Evolutionary conservation across 768 basidiomycete genomes (phyloP).

Genomic region (Trametes coccinea): DNA sequence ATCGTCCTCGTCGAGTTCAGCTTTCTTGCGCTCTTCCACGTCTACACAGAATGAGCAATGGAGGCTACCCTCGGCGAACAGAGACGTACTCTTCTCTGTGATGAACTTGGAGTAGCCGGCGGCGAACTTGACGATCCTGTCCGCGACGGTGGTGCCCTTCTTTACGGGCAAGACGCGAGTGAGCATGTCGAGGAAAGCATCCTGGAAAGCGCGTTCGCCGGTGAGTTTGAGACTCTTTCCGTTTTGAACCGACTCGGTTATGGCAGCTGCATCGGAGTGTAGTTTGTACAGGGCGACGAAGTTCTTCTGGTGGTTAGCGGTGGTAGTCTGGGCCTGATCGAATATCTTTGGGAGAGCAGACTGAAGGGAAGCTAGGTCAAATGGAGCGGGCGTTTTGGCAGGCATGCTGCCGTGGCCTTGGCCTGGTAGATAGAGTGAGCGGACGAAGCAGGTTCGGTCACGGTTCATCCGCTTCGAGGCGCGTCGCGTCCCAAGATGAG

Average conservation of each 20-base stretch:
- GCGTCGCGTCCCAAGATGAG: background rate
- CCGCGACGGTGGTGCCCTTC: constrained; percentile 77
- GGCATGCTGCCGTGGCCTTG: constrained; percentile 29
- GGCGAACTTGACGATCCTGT: constrained; percentile 80
- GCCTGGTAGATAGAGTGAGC: background rate
- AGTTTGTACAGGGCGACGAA: constrained; percentile 79
- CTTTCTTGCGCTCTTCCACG: constrained; percentile 36
- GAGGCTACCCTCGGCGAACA: background rate
- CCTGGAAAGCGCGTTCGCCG: constrained; percentile 80
- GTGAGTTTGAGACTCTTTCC: constrained; percentile 54
- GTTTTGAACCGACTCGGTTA: constrained; percentile 50
- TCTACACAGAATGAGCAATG: constrained; percentile 30
- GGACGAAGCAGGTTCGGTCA: background rate
- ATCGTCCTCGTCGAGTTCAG: constrained; percentile 46
- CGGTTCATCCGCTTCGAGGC: too few species aligned
- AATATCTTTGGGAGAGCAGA: constrained; percentile 63
- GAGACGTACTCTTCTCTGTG: constrained; percentile 67
- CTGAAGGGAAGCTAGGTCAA: constrained; percentile 32
- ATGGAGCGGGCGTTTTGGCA: constrained; percentile 22
- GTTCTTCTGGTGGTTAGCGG: constrained; percentile 90
- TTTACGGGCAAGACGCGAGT: constrained; percentile 66
- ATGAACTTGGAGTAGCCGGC: constrained; percentile 75
- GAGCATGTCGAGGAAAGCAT: constrained; percentile 60
- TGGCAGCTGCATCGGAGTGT: constrained; percentile 61
- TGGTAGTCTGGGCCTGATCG: constrained; percentile 71